Evolutionary conservation across 2,329 filamentous ascomycete genomes (phyloP).

Genomic region (Aspergillus quadricinctus): DNA sequence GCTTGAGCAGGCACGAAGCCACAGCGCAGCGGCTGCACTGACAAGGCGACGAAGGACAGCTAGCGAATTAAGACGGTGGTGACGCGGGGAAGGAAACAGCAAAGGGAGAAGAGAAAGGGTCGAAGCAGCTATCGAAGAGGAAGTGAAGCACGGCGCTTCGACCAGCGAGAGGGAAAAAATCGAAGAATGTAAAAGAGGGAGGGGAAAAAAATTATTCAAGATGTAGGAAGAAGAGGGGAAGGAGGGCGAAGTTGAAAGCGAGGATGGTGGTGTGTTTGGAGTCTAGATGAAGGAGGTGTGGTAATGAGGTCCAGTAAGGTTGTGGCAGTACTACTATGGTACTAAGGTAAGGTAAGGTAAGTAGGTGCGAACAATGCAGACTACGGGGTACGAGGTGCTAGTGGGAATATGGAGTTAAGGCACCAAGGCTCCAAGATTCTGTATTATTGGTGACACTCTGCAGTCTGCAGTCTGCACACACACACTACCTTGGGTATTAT

Average conservation of each 20-base stretch:
- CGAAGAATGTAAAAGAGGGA: constrained; percentile 3
- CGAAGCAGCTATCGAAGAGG: constrained; percentile 5
- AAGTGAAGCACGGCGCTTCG: constrained; percentile 12
- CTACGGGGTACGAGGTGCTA: not conserved
- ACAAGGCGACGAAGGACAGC: constrained; percentile 13
- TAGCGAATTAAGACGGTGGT: constrained; percentile 10
- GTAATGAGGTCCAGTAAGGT: not conserved
- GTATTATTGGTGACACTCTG: not conserved
- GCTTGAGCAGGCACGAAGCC: constrained; percentile 27
- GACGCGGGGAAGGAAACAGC: constrained; percentile 6
- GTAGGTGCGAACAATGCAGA: not conserved
- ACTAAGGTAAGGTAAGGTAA: not conserved
- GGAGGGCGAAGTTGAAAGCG: constrained; percentile 2
- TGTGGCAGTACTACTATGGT: not conserved
- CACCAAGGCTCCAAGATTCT: not conserved
- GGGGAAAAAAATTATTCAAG: constrained; percentile 8
- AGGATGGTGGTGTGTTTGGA: not conserved
- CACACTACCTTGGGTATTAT: too few species aligned
- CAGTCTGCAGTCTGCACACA: too few species aligned
- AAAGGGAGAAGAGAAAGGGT: constrained; percentile 4
- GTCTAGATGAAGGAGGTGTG: not conserved
- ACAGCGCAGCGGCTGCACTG: constrained; percentile 39
- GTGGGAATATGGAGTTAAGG: not conserved
- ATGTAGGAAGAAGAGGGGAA: constrained; percentile 2
- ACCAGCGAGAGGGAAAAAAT: constrained; percentile 7